phyloP scores from a whole-genome alignment of 2,329 filamentous ascomycete genomes.

The Proliferodiscus dingleyae region DNA sequence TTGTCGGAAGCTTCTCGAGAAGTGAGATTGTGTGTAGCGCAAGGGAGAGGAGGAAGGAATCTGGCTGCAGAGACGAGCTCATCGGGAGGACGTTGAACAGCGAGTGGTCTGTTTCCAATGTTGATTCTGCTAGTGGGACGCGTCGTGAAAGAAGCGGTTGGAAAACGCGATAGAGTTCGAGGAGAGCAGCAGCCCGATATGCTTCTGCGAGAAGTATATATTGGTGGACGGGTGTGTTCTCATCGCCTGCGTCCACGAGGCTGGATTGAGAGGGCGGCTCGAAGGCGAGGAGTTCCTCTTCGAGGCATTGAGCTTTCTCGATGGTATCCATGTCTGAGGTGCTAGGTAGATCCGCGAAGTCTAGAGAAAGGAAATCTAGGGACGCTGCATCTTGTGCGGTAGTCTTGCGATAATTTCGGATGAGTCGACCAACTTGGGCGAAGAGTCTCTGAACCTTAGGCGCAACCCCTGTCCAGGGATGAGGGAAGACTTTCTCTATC shows the following conservation, averaged over 20 bases:
- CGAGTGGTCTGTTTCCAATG: slow-evolving; percentile 5
- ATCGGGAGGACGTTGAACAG: slow-evolving; percentile 15
- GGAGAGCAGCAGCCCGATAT: slow-evolving; percentile 24
- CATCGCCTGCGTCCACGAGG: slow-evolving; percentile 27
- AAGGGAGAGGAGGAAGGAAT: slow-evolving; percentile 26
- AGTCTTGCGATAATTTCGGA: slow-evolving; percentile 22
- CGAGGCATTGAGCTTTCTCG: slow-evolving; percentile 19
- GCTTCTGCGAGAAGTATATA: slow-evolving; percentile 28
- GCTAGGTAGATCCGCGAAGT: slow-evolving; percentile 19
- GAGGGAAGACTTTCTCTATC: slow-evolving; percentile 23
- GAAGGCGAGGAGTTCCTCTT: slow-evolving; percentile 25
- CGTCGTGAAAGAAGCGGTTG: slow-evolving; percentile 20
- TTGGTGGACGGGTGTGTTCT: slow-evolving; percentile 28
- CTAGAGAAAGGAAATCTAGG: slow-evolving; percentile 19
- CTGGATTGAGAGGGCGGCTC: slow-evolving; percentile 17
- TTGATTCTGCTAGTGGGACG: slow-evolving; percentile 12
- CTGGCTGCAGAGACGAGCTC: slow-evolving; percentile 13
- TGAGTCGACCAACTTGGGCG: slow-evolving; percentile 26
- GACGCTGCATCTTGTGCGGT: slow-evolving; percentile 16
- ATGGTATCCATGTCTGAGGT: slow-evolving; percentile 16
- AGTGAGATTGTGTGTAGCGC: slow-evolving; percentile 25
- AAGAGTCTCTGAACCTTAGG: slow-evolving; percentile 26
- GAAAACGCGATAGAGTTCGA: slow-evolving; percentile 27
- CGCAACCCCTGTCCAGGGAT: slow-evolving; percentile 28
- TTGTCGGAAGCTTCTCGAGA: slow-evolving; percentile 22